Base-by-base conservation (phyloP, 306 rosid species). In the Gleditsia sinensis region DNA sequence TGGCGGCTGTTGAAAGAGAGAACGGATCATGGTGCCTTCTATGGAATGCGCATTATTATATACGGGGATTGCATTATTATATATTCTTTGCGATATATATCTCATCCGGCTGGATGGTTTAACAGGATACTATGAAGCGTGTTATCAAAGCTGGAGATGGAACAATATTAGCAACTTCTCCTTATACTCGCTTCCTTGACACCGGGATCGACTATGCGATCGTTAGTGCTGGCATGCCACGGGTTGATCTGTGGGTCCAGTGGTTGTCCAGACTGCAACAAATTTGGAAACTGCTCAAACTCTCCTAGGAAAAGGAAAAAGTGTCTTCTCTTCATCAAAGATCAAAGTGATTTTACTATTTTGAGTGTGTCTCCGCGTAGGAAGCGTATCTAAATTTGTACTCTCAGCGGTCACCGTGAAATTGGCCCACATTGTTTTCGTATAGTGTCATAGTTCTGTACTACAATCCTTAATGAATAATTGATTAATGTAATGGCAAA, bases 61-160 rank as follows among this genome's bases (percentile, higher is more conserved):
- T 88, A 94, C 36, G 97, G 99, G 0, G 97, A 90, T 68, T 94
- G 91, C 74, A 90, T 90, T 17, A 28, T 67, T 13, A 37, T 60
- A 34, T 69, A 46, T 49, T 23, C 71, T 24, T 51, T 40, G n/a
- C 53, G 64, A 28, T 23, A 5, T 16, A 9, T 63, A 25, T 78
- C 27, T 74, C 49, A 53, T 74, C 45, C 61, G 8, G 23, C 66
- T 11, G 20, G 9, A 43, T 59, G 28, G 49, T 72, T 55, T 65
- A 75, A 82, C 84, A 94, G 99, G 99, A 92, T 53, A 94, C 97
- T 27, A 83, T 94, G 80, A 92, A 92, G 86, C 97, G 97, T 20
- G 99, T 65, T 5, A 80, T 94, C 68, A 94, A 92, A 85, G 92
- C 95, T 19, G 99, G 97, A 56, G 99, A 90, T 40, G 99, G 99